Evolutionary conservation across 768 basidiomycete genomes (phyloP).

Genomic region (Fomitopsis serialis): DNA sequence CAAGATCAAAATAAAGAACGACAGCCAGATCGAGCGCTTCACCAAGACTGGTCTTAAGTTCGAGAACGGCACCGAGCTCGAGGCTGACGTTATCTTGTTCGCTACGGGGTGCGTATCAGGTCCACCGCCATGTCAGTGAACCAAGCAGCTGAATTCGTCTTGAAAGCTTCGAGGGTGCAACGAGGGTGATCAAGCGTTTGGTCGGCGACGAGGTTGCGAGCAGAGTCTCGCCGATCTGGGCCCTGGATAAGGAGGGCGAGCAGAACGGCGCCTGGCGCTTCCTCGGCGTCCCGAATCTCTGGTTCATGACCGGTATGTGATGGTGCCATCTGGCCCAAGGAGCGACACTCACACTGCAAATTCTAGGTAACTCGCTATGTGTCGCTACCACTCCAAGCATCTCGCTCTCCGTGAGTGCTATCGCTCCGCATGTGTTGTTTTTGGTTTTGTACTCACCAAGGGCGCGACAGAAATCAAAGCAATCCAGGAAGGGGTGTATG

Average conservation of each 20-base stretch:
- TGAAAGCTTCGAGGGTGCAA: slow-evolving; percentile 43
- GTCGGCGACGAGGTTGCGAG: slow-evolving; percentile 41
- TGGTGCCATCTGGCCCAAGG: neutral
- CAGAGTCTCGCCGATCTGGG: slow-evolving; percentile 52
- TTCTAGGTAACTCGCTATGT: slow-evolving; percentile 50
- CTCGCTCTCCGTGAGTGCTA: slow-evolving; percentile 53
- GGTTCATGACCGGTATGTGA: slow-evolving; percentile 51
- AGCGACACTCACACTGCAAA: too few relatives aligned
- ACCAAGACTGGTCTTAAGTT: slow-evolving; percentile 34
- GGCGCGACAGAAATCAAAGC: slow-evolving; percentile 61
- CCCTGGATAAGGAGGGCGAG: slow-evolving; percentile 62
- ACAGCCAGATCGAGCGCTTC: slow-evolving; percentile 30
- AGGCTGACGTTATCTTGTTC: slow-evolving; percentile 45
- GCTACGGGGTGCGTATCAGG: slow-evolving; percentile 37
- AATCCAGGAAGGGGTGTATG: neutral
- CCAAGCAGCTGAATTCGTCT: too few relatives aligned
- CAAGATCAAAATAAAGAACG: slow-evolving; percentile 67
- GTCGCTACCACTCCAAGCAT: slow-evolving; percentile 64
- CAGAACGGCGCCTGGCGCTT: slow-evolving; percentile 39
- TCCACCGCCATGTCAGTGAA: too few relatives aligned
- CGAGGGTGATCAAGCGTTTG: slow-evolving; percentile 34
- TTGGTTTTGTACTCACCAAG: neutral
- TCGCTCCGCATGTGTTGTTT: neutral
- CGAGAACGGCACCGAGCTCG: slow-evolving; percentile 34
- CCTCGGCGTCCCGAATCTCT: slow-evolving; percentile 48